phyloP scores from a whole-genome alignment of 306 rosid species.

The Malus orientalis region DNA sequence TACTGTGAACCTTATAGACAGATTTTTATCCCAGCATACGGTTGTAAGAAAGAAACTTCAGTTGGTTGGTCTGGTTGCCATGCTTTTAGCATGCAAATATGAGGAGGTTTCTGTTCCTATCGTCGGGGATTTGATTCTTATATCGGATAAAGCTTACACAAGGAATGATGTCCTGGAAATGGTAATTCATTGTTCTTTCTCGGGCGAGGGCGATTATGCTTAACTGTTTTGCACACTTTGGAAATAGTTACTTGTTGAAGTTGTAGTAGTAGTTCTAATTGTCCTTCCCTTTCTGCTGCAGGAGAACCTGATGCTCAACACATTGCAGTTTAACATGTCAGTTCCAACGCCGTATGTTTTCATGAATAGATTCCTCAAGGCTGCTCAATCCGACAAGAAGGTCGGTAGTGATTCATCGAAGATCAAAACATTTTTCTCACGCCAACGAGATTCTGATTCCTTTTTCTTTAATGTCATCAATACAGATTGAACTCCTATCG shows the following conservation, averaged over 20 bases:
- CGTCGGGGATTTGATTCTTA: conserved; percentile 76
- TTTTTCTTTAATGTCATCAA: background rate
- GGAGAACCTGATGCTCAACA: conserved; percentile 83
- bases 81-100: conserved; percentile 97
- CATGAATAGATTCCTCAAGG: conserved; percentile 82
- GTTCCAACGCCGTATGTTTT: conserved; percentile 84
- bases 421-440: background rate
- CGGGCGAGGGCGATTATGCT: background rate
- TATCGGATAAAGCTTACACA: conserved; percentile 86
- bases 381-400: conserved; percentile 80
- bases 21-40: conserved; percentile 58
- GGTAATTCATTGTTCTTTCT: conserved; percentile 39
- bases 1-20: conserved; percentile 66
- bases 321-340: conserved; percentile 84
- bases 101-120: conserved; percentile 94
- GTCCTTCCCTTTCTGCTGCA: conserved; percentile 11
- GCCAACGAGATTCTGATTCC: background rate
- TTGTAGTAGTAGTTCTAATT: background rate
- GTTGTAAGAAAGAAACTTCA: conserved; percentile 90
- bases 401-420: conserved; percentile 19
- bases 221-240: background rate
- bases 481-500: conserved; percentile 69
- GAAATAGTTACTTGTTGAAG: too few species aligned
- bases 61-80: conserved; percentile 89
- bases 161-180: conserved; percentile 73